Evolutionary conservation across 2,329 filamentous ascomycete species (phyloP), one percentile per base, ranked within the genome.

Genomic region (Verticillium zaregamsianum): DNA sequence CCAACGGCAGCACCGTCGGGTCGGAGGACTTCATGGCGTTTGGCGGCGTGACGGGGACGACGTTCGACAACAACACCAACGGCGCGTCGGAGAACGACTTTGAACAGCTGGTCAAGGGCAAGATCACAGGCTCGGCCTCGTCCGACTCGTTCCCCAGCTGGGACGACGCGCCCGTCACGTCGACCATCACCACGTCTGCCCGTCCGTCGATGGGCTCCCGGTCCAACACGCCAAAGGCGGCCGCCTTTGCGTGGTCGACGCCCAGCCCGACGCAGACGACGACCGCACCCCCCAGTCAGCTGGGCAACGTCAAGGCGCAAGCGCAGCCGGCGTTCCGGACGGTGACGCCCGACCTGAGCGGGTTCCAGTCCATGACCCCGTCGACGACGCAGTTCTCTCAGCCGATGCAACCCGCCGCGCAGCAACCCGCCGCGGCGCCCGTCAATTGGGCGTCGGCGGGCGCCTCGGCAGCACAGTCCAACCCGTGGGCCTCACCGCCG

Each of bases 51-150:
- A 88, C 86, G 4, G 87, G 87, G 31, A 85, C 83, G 2, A 76
- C 79, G 0, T 84, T 87, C 61, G 82, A 86, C 58, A 69, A 73
- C 3, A 71, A 78, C 23, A 80, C 79, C 52, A 83, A 81, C 57
- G 81, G 83, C 9, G 80, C 82, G 4, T 82, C 79, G 3, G 83
- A 90, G 57, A 85, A 90, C 62, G 92, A 96, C 70, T 99, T 98
- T 70, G 93, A 97, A 73, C 86, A 86, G 2, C 86, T 99, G 2
- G 93, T 99, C 59, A 92, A 96, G 70, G 94, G 94, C 9, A 86
- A 85, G 45, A 39, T 62, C 61, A 78, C 81, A 56, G 23, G 54
- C 15, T 68, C 68, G 55, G 67, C 70, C 32, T 71, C 79, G 1
- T 74, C 79, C 68, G 79, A 83, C 65, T 71, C 76, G 45, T 71